Base-by-base conservation (phyloP, 371 early-diverging fungal genomes). In the Mucor saturninus region DNA sequence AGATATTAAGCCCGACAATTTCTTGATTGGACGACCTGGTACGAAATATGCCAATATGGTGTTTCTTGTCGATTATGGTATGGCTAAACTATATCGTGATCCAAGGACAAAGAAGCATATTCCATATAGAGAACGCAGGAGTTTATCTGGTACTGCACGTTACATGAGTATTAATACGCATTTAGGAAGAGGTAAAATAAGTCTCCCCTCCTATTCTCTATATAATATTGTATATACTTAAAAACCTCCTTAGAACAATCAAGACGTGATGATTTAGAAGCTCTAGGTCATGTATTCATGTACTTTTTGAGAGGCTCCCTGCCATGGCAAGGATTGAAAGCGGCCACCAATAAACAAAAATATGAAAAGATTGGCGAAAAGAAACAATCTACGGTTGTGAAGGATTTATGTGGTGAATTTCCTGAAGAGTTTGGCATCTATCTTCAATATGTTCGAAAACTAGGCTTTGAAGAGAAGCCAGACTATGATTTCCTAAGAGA, bases 1-100 rank as follows among this genome's bases (percentile, higher is more conserved):
- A 63, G 99, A 99, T 76, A 98, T 99, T 70, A 99, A 99, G 75
- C 99, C 99, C 28, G 99, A 99, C 75, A 99, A 99, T 81, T 99
- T 99, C 75, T 80, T 96, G 29, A 89, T 95, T 61, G 95, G 96
- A 35, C 77, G 91, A 29, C 87, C 92, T 4, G 76, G 83, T 54
- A 82, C 85, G 15, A 82, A 87, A 35, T 74, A 82, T 54, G 79
- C 83, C 11, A 82, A 83, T 59, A 74, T 74, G 43, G 77, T 91
- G 13, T 90, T 85, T 67, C 83, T 93, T 69, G 84, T 98, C 51
- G 98, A 98, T 73, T 94, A 93, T 78, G 98, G 98, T 50, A 92
- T 98, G 91, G 94, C 94, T 28, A 98, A 98, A 69, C 86, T 87
- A 51, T 97, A 93, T 69, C 82, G 93, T 50, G 91, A 95, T 71